These are phyloP conservation scores for Populus ilicifolia DNA, from an alignment of 345 rosid genomes.

Conservation along the genomic window DNA sequence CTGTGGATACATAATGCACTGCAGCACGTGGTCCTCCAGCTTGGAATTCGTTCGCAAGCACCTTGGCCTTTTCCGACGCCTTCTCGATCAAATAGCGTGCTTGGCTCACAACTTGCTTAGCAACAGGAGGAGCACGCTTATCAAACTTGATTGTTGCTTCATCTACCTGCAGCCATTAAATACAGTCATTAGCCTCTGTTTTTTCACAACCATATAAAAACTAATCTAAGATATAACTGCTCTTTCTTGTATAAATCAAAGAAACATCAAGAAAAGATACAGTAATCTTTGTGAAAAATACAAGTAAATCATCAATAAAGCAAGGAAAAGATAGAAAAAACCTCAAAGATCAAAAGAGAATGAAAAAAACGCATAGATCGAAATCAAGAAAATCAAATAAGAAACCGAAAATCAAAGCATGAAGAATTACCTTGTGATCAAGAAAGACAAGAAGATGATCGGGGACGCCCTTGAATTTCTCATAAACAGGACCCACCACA, in stretches of 20 bases:
- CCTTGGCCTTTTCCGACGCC: constrained; percentile 45
- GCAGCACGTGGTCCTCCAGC: constrained; percentile 64
- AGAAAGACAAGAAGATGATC: constrained; percentile 58
- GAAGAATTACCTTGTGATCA: constrained; percentile 59
- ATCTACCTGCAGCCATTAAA: constrained; percentile 49
- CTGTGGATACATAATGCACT: constrained; percentile 38
- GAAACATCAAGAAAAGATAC: no score
- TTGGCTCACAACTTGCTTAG: constrained; percentile 46
- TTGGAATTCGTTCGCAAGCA: constrained; percentile 49
- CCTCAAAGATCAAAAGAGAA: background rate
- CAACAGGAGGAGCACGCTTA: constrained; percentile 65
- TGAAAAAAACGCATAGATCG: background rate
- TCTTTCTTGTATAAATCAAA: no score
- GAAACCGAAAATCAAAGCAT: background rate
- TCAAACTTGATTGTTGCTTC: constrained; percentile 54
- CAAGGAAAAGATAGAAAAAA: background rate
- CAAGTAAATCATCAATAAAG: no score
- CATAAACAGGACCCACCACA: constrained; percentile 60
- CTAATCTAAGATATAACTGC: no score
- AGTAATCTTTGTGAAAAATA: no score
- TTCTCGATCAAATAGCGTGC: constrained; percentile 34
- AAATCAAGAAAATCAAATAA: background rate
- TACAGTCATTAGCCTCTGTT: background rate
- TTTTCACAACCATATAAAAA: no score
- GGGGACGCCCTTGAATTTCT: constrained; percentile 60